Percentiles rank a stretch among this genome's conserved stretches.
These are phyloP conservation scores for Paratinospora sagittata DNA, from an alignment of 164 flowering plant genomes.

Conservation along the genomic window DNA sequence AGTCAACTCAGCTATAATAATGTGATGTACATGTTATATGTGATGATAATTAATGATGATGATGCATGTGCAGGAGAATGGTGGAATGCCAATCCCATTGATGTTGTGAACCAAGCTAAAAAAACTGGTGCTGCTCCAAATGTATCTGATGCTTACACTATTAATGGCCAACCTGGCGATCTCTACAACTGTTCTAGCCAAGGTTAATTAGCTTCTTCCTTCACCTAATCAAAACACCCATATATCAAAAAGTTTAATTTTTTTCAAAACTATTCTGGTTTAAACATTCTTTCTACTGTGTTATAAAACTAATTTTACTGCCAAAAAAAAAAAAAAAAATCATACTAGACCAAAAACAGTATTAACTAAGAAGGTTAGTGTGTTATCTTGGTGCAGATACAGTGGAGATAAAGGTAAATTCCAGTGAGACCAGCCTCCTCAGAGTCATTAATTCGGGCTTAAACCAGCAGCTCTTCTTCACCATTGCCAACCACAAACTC, in stretches of 20 bases:
- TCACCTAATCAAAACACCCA: too few relatives aligned
- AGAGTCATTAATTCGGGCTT: constrained; percentile 65
- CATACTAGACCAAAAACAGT: neutral
- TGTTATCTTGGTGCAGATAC: constrained; percentile 43
- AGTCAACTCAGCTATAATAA: too few relatives aligned
- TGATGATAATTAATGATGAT: constrained; percentile 5
- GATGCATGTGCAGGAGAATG: constrained; percentile 96
- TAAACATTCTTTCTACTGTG: neutral
- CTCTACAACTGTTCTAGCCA: constrained; percentile 76
- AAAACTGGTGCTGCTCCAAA: constrained; percentile 82
- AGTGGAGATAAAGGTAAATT: constrained; percentile 43
- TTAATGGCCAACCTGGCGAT: constrained; percentile 95
- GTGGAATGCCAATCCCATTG: constrained; percentile 85
- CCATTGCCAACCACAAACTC: constrained; percentile 62
- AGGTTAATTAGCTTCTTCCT: constrained; percentile 59
- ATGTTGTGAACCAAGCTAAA: constrained; percentile 55
- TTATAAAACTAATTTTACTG: neutral
- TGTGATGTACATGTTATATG: neutral
- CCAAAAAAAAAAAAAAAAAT: too few relatives aligned
- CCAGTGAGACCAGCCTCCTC: constrained; percentile 68
- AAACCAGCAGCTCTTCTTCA: constrained; percentile 66
- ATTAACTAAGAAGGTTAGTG: neutral
- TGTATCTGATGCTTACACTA: constrained; percentile 80
- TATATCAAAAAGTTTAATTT: too few relatives aligned
- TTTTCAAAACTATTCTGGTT: too few relatives aligned